Percentiles rank a stretch among this genome's conserved stretches.
phyloP scores from a whole-genome alignment of 1,139 yeast genomes.

The Suhomyces anneliseae region DNA sequence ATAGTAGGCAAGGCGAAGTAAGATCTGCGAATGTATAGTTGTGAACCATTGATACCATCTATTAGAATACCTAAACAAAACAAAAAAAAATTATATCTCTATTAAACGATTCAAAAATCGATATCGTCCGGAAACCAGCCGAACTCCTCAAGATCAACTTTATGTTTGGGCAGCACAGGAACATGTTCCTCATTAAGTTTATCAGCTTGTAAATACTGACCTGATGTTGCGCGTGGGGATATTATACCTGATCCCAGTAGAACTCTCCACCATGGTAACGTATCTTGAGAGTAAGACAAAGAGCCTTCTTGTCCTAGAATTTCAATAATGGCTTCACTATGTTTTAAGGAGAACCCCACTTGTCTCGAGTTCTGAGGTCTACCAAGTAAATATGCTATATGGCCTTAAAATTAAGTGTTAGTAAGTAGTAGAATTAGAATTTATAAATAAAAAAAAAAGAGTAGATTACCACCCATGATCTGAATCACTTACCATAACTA shows the following conservation, averaged over 20 bases:
- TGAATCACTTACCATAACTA: conserved; percentile 50
- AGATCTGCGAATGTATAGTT: no score
- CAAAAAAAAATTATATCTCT: no score
- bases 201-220: conserved; percentile 50
- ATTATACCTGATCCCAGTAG: conserved; percentile 61
- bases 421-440: conserved; percentile 2
- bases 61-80: no score
- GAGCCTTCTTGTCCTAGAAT: conserved; percentile 20
- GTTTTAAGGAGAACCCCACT: conserved; percentile 70
- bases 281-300: conserved; percentile 22
- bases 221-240: conserved; percentile 50
- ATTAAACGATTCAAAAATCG: conserved; percentile 12
- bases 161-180: conserved; percentile 35
- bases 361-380: conserved; percentile 69
- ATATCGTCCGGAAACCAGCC: conserved; percentile 74
- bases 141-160: conserved; percentile 43
- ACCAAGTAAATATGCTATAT: conserved; percentile 62
- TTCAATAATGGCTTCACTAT: conserved; percentile 25
- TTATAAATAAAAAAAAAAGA: no score
- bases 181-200: conserved; percentile 52
- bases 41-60: no score
- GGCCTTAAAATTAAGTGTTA: conserved; percentile 37
- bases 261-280: conserved; percentile 84
- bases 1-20: no score
- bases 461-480: no score